Conservation (phyloP, 805 yeast genomes). For the Kazachstania taianensis region DNA sequence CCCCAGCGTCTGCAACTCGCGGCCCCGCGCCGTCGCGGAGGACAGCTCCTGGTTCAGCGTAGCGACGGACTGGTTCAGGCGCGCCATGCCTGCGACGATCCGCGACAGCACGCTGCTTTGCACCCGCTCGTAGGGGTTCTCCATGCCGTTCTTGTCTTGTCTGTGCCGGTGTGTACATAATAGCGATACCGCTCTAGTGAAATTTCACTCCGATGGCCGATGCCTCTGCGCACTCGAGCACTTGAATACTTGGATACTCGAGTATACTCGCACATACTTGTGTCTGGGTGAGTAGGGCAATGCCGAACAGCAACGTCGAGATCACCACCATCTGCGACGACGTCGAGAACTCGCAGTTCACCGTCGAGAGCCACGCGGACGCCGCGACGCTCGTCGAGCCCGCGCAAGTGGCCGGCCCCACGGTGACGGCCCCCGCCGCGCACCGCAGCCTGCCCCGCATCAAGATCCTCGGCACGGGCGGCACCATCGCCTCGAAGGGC, state of each 20-base stretch:
- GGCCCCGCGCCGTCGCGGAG: constrained; percentile 54
- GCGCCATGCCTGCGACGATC: constrained; percentile 67
- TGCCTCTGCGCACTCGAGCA: neutral
- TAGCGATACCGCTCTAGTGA: neutral
- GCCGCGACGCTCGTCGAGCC: neutral
- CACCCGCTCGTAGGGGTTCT: constrained; percentile 77
- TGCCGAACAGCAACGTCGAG: constrained; percentile 23
- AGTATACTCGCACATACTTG: neutral
- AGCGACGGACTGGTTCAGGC: constrained; percentile 59
- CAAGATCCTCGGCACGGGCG: constrained; percentile 49
- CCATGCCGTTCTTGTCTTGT: constrained; percentile 45
- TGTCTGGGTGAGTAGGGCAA: constrained; percentile 2
- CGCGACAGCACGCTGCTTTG: constrained; percentile 68
- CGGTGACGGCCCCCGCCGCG: constrained; percentile 2
- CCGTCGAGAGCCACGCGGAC: constrained; percentile 11
- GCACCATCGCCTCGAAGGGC: constrained; percentile 50
- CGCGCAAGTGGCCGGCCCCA: neutral
- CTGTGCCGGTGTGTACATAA: neutral
- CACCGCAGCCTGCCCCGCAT: constrained; percentile 27
- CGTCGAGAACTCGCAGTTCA: constrained; percentile 25
- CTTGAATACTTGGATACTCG: neutral
- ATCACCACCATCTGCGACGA: constrained; percentile 28
- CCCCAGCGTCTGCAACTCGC: constrained; percentile 59
- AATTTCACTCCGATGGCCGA: no score
- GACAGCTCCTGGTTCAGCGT: constrained; percentile 51